Base-by-base conservation (phyloP, 1,284 basidiomycete genomes). In the Ustilago hordei region DNA sequence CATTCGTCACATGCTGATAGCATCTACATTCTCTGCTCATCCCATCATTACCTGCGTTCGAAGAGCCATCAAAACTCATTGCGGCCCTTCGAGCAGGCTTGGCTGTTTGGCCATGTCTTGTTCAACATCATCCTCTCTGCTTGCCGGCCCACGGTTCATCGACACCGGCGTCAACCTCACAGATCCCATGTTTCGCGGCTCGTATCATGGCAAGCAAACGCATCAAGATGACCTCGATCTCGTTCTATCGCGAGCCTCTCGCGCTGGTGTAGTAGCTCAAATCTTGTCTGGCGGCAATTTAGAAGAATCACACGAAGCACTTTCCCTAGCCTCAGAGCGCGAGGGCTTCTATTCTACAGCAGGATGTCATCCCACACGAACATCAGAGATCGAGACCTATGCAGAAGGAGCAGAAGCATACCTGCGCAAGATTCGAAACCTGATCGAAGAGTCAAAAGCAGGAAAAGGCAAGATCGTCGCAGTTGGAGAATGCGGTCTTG, bases 361-460 rank as follows among this genome's bases (percentile, higher is more conserved):
- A 1, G 94, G 94, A 19, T 93, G 92, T 76, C 94, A 96, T 86
- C 94, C 94, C 0, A 95, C 93, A 8, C 91, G 93, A n/a, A 91
- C 92, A 0, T 86, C 82, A 5, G 92, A 95, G 83, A 92, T 95
- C 75, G 91, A 92, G 41, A 86, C 88, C 55, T 89, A 90, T 82
- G 17, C 50, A 6, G 86, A 87, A 1, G 89, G 87, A 8, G 92
- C 90, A 1, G 89, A 89, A 0, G 91, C 88, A 3, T 95, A 95
- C 82, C 86, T 95, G 8, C 43, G 31, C 57, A 90, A 91, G 17
- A 91, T 84, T 12, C 55, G 43, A 12, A 36, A 56, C 8, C 47
- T 79, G 0, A 67, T 84, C 31, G 48, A 69, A 15, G 8, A 47
- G 0, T 48, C 60, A 2, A 47, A 50, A 13, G 50, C 47, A 23